Conservation (phyloP, 1,284 basidiomycete species). For the Naganishia sp. region DNA sequence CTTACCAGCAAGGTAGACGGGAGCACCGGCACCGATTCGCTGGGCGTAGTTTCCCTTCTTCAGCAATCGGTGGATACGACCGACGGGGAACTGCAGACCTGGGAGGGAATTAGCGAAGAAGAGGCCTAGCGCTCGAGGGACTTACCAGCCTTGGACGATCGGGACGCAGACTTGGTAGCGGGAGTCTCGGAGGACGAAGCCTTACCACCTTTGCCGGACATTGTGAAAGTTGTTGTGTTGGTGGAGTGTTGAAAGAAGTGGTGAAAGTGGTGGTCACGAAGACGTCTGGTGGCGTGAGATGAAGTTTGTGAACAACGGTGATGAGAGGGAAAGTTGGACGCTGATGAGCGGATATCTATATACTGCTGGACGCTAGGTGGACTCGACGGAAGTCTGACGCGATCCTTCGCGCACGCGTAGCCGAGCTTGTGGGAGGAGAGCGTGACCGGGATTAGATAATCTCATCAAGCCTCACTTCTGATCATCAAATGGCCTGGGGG, state of each 20-base stretch:
- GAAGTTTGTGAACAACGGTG: background rate
- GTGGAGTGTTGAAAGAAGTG: slow-evolving; percentile 32
- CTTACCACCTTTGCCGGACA: slow-evolving; percentile 60
- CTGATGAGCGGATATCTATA: slow-evolving; percentile 2
- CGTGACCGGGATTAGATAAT: background rate
- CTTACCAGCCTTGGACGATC: slow-evolving; percentile 71
- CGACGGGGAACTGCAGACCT: slow-evolving; percentile 68
- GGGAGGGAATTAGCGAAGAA: slow-evolving; percentile 33
- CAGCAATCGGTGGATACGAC: slow-evolving; percentile 82
- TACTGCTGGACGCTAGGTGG: slow-evolving; percentile 10
- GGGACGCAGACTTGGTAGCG: slow-evolving; percentile 62
- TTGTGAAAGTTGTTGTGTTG: slow-evolving; percentile 52
- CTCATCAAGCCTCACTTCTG: background rate
- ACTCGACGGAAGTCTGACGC: background rate
- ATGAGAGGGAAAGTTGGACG: slow-evolving; percentile 1
- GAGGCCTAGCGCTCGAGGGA: slow-evolving; percentile 60
- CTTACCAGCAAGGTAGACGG: slow-evolving; percentile 76
- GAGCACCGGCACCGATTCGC: slow-evolving; percentile 59
- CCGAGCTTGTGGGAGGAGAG: background rate
- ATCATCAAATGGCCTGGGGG: background rate
- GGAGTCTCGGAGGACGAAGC: slow-evolving; percentile 52
- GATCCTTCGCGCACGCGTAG: background rate
- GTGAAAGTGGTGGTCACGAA: slow-evolving; percentile 30
- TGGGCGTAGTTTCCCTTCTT: slow-evolving; percentile 82
- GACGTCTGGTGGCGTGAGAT: slow-evolving; percentile 36